Base-by-base conservation (phyloP, 2,329 filamentous ascomycete genomes). In the Aspergillus neotritici region DNA sequence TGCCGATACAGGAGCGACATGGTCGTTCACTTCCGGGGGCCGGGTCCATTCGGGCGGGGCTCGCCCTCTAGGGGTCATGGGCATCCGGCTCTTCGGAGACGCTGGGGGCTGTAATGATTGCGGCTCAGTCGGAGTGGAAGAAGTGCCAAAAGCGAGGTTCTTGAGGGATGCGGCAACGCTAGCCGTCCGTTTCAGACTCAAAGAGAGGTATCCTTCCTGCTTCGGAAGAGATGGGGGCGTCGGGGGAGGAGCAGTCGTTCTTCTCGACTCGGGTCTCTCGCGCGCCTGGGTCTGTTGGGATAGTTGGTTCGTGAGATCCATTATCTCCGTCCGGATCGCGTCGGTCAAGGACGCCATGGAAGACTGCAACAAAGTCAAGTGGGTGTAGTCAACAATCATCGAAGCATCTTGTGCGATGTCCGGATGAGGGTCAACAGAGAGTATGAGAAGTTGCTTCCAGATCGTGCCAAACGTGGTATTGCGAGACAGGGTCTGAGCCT, bases 361-460 rank as follows among this genome's bases (percentile, higher is more conserved):
- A 0, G 91, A 96, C 39, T 84, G 79, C 5, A 95, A 69, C 10
- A 98, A 73, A 0, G 82, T 78, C 39, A 85, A 77, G 59, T 96
- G 83, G 17, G 97, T 77, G 57, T 85, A 87, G 64, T 98, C 93
- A 25, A 94, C 80, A 34, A 97, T 82, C n/a, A 84, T 76, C 5
- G 82, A 83, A 8, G 89, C 91, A 62, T 93, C 86, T 52, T 84
- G 79, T 50, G 94, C 86, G 29, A 97, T 87, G 60, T 97, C 91
- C 1, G 91, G 89, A 60, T 96, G 90, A 32, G 93, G 91, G 61
- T 98, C 93, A 13, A 94, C 87, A 34, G 88, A 91, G 64, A 97
- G 76, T 49, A 94, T 87, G 46, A 96, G 73, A 34, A 94, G 77
- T 58, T 96, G 87, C 63, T 94, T 93, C 93, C 93, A 98, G 49